These are phyloP conservation scores for Fraxinus ornus DNA, from an alignment of 305 asterid genomes.

Conservation along the genomic window DNA sequence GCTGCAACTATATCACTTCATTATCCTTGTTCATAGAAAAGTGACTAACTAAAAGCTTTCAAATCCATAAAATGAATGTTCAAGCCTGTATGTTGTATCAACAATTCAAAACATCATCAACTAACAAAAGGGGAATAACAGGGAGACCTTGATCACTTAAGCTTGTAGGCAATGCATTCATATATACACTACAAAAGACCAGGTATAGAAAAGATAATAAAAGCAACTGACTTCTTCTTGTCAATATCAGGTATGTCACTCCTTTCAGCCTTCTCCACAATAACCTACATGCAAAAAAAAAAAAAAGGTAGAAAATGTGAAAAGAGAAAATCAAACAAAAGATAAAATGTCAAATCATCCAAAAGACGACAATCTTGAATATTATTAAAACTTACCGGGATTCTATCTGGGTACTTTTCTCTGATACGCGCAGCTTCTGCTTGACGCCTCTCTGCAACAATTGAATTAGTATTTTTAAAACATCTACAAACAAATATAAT, in stretches of 20 bases:
- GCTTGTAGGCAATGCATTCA: neutral
- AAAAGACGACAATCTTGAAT: neutral
- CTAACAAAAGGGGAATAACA: neutral
- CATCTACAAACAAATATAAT: neutral
- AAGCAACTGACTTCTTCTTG: constrained; percentile 70
- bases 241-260: constrained; percentile 60
- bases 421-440: constrained; percentile 54
- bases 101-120: neutral
- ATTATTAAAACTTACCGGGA: constrained; percentile 31
- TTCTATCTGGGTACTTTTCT: constrained; percentile 57
- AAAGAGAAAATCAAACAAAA: constrained; percentile 1
- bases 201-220: constrained; percentile 3
- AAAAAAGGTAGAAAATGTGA: neutral
- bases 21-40: neutral
- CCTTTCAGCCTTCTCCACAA: constrained; percentile 51
- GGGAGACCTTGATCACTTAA: neutral
- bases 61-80: neutral
- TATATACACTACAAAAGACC: neutral
- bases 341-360: neutral
- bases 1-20: constrained; percentile 3
- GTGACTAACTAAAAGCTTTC: neutral
- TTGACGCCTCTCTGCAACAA: constrained; percentile 47
- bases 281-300: constrained; percentile 20
- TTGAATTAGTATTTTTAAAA: neutral
- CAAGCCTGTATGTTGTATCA: neutral